Evolutionary conservation across 805 yeast species (phyloP).

Genomic region (Monosporozyma siamensis): DNA sequence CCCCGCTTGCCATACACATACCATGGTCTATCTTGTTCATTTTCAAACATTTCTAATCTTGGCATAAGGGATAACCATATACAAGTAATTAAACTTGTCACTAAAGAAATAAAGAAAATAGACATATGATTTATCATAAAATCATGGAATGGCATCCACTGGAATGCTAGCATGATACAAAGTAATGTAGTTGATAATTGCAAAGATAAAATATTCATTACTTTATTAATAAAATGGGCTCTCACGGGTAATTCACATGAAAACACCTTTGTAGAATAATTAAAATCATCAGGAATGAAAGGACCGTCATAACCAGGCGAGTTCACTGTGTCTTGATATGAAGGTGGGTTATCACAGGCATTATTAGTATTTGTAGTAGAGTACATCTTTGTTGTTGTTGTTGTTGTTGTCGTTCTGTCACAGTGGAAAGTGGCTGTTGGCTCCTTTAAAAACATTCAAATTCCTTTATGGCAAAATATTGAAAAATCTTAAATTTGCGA

Average conservation of each 20-base stretch:
- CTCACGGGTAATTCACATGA: constrained; percentile 70
- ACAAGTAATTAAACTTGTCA: constrained; percentile 56
- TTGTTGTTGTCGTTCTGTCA: too few relatives aligned
- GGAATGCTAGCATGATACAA: constrained; percentile 16
- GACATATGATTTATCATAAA: constrained; percentile 55
- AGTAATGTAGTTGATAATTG: constrained; percentile 58
- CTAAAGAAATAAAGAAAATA: constrained; percentile 45
- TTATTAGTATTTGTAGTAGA: neutral
- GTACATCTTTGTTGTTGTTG: neutral
- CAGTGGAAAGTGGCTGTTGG: too few relatives aligned
- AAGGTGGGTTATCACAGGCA: constrained; percentile 1
- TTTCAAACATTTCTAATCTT: constrained; percentile 46
- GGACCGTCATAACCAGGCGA: neutral
- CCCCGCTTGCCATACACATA: constrained; percentile 20
- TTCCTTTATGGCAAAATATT: neutral
- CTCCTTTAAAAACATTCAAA: neutral
- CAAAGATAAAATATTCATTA: constrained; percentile 56
- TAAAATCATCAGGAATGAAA: constrained; percentile 60
- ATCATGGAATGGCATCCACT: constrained; percentile 12
- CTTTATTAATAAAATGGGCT: constrained; percentile 68
- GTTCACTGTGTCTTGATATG: constrained; percentile 4
- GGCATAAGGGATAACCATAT: constrained; percentile 56
- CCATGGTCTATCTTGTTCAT: constrained; percentile 23
- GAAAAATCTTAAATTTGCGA: neutral
- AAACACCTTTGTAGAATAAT: constrained; percentile 66